Percentiles rank a stretch among this genome's conserved stretches.
These are phyloP conservation scores for Acrocalymma vagum DNA, from an alignment of 2,329 filamentous ascomycete genomes.

Conservation along the genomic window DNA sequence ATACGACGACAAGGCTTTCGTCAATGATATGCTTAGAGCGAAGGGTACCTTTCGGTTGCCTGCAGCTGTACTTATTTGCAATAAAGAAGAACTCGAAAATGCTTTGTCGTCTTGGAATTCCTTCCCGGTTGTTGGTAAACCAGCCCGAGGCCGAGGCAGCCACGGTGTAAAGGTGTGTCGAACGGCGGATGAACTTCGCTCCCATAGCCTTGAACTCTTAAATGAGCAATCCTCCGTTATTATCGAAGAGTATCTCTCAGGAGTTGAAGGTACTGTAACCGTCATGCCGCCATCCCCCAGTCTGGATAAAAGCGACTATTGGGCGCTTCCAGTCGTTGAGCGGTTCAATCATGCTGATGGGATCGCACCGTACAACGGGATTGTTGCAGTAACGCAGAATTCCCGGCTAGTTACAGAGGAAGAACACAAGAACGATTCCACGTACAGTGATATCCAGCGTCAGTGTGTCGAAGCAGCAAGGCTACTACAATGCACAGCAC, in stretches of 20 bases:
- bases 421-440: conserved; percentile 40
- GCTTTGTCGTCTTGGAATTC: no score
- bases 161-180: conserved; percentile 60
- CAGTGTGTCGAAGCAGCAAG: conserved; percentile 54
- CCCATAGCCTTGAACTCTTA: conserved; percentile 48
- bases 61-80: conserved; percentile 40
- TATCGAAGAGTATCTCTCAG: conserved; percentile 58
- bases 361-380: conserved; percentile 60
- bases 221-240: conserved; percentile 51
- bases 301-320: conserved; percentile 43
- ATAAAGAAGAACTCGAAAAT: conserved; percentile 21
- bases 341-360: conserved; percentile 59
- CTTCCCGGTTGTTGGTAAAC: conserved; percentile 59
- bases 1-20: conserved; percentile 61
- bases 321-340: conserved; percentile 55
- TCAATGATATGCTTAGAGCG: conserved; percentile 54
- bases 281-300: conserved; percentile 58
- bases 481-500: conserved; percentile 52
- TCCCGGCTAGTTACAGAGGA: conserved; percentile 49
- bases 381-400: conserved; percentile 58
- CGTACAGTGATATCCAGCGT: conserved; percentile 41
- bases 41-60: conserved; percentile 53
- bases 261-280: conserved; percentile 61
- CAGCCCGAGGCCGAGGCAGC: conserved; percentile 59
- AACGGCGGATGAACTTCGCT: conserved; percentile 33